Evolutionary conservation across 352 stramenopile genomes (phyloP).

Genomic region (Phytopythium helicoides): DNA sequence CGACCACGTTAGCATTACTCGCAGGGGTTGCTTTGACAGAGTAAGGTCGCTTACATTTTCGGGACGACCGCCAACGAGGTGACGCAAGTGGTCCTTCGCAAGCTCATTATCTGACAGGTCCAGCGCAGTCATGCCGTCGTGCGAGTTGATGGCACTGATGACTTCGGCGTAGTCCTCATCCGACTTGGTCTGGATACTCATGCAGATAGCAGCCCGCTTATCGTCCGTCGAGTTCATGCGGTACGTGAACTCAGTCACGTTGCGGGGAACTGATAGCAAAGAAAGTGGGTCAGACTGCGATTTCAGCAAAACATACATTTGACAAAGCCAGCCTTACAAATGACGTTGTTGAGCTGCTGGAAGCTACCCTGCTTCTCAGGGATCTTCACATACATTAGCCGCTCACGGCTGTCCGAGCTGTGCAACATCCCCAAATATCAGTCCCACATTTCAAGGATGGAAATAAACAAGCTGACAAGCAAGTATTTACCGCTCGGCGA

Average conservation of each 20-base stretch:
- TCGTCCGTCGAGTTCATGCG: constrained; percentile 80
- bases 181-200: constrained; percentile 94
- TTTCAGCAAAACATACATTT: not conserved
- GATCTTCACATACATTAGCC: constrained; percentile 95
- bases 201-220: constrained; percentile 90
- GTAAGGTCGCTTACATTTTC: constrained; percentile 40
- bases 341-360: constrained; percentile 70
- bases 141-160: constrained; percentile 61
- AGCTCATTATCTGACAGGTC: constrained; percentile 97
- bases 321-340: constrained; percentile 44
- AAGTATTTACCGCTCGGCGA: constrained; percentile 64
- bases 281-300: not conserved
- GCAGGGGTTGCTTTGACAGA: not conserved
- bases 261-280: constrained; percentile 50
- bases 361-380: constrained; percentile 94
- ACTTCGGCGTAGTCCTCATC: constrained; percentile 62
- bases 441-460: too few species aligned
- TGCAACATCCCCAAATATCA: constrained; percentile 4
- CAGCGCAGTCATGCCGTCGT: constrained; percentile 85
- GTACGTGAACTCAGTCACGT: constrained; percentile 98
- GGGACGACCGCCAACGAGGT: constrained; percentile 92
- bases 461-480: not conserved
- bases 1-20: too few species aligned
- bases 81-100: constrained; percentile 94
- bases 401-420: constrained; percentile 93